Evolutionary conservation across 2,329 filamentous ascomycete species (phyloP), one percentile per base, ranked within the genome.

Genomic region (Xylaria polymorpha): DNA sequence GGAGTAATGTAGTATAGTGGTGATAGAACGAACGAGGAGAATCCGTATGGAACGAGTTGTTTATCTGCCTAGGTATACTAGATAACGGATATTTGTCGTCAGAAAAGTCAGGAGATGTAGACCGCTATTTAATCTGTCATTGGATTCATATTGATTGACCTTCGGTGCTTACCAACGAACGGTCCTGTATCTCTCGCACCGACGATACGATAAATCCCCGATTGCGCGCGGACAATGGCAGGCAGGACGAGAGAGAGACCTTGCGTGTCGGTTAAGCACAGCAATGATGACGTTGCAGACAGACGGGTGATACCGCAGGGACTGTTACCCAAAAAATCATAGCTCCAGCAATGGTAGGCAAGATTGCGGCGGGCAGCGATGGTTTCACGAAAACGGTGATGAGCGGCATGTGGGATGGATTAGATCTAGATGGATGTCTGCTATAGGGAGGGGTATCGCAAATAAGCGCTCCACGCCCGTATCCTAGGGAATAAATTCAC

Each of bases 121-220:
- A 29, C 39, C 39, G 46, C 43, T 64, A 43, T 55, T 67, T 63
- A 63, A 63, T 37, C 50, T 12, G 5, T 48, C 25, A 43, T 37
- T 59, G 39, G 14, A 44, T 32, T 44, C 7, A 57, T 9, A 41
- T 57, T 12, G 20, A 5, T 37, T 44, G 59, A 41, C 9, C 20
- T 39, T 9, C 50, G 12, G 18, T 61, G 25, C 56, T 46, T 58
- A 44, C n/a, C n/a, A n/a, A n/a, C 37, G 46, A 55, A 55, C 8
- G 9, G 57, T 15, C 22, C 14, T 18, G 35, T 46, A 44, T 44
- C 46, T 51, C n/a, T 39, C 15, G 35, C 20, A 35, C 50, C 39
- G 20, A 50, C 46, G 46, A 50, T 50, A 50, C 46, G 46, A 50
- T 50, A 50, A 14, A 29, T 7, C 6, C 46, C 46, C 22, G n/a